A percentile compares a stretch with the other conserved stretches of the same genome.
Conservation (phyloP, 2,329 filamentous ascomycete genomes). For the Anthostomella pinea region DNA sequence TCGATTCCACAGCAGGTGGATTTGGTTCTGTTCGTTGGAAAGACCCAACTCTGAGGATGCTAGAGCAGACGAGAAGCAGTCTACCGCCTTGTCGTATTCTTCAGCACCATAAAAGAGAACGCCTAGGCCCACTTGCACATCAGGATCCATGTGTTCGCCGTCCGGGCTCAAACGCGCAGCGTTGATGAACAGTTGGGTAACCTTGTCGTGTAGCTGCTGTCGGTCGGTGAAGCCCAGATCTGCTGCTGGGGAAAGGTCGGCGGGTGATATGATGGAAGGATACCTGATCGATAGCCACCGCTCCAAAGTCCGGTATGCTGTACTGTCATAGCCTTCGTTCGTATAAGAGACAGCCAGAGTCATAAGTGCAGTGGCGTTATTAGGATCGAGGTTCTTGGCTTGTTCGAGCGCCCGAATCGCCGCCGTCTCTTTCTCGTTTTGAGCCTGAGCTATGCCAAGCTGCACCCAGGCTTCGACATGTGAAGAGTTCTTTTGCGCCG, state of each 20-base stretch:
- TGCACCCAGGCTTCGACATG: slow-evolving; percentile 94
- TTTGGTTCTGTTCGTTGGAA: slow-evolving; percentile 78
- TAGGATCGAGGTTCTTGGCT: slow-evolving; percentile 81
- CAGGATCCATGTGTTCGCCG: slow-evolving; percentile 94
- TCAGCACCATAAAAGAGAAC: slow-evolving; percentile 97
- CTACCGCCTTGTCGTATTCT: slow-evolving; percentile 97
- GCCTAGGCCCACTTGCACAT: slow-evolving; percentile 94
- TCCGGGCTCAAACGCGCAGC: slow-evolving; percentile 89
- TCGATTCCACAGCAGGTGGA: slow-evolving; percentile 96
- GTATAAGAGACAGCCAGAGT: slow-evolving; percentile 95
- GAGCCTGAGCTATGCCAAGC: slow-evolving; percentile 87
- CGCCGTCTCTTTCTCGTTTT: slow-evolving; percentile 97
- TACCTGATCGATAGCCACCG: slow-evolving; percentile 97
- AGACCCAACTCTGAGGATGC: slow-evolving; percentile 80
- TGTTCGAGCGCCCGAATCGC: slow-evolving; percentile 93
- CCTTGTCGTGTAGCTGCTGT: slow-evolving; percentile 81
- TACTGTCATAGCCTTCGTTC: slow-evolving; percentile 97
- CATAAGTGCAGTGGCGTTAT: slow-evolving; percentile 88
- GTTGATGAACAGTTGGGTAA: slow-evolving; percentile 86
- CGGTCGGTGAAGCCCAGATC: slow-evolving; percentile 95
- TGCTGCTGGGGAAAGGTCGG: slow-evolving; percentile 68
- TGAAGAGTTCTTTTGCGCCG: slow-evolving; percentile 81
- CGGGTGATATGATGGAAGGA: slow-evolving; percentile 72
- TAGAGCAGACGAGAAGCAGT: slow-evolving; percentile 93
- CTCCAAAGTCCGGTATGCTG: slow-evolving; percentile 92